Conservation (phyloP, 2,329 filamentous ascomycete genomes). For the Rugonectria rugulosa region DNA sequence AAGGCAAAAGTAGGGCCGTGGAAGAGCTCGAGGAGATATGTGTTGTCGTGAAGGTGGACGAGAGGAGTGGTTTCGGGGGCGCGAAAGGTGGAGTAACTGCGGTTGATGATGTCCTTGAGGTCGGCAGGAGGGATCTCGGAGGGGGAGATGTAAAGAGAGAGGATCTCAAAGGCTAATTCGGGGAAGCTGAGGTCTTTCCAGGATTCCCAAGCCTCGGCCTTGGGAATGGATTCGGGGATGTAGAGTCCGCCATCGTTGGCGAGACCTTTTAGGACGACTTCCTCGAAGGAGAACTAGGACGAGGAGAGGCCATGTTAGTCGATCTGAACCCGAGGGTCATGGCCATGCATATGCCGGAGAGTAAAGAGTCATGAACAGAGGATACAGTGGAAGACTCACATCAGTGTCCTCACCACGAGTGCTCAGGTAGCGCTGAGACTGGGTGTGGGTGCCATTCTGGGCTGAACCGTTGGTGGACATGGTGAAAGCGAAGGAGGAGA, state of each 20-base stretch:
- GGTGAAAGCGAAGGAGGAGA: constrained; percentile 20
- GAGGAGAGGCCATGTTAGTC: background rate
- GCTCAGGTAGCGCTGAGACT: constrained; percentile 59
- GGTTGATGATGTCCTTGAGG: constrained; percentile 79
- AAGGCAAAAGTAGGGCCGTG: constrained; percentile 96
- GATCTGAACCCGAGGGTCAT: no score
- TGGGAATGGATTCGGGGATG: constrained; percentile 80
- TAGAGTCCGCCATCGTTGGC: constrained; percentile 81
- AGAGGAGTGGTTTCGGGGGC: constrained; percentile 76
- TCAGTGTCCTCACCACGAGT: constrained; percentile 59
- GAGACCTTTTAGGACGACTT: constrained; percentile 84
- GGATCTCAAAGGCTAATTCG: constrained; percentile 82
- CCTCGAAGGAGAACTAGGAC: constrained; percentile 79
- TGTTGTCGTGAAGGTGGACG: constrained; percentile 61
- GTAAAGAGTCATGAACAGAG: background rate
- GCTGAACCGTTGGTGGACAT: constrained; percentile 53
- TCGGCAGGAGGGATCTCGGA: constrained; percentile 72
- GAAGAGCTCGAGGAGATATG: constrained; percentile 87
- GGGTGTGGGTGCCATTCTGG: constrained; percentile 49
- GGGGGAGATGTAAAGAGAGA: constrained; percentile 83
- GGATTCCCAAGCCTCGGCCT: constrained; percentile 45
- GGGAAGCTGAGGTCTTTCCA: constrained; percentile 83
- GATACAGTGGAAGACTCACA: constrained; percentile 44
- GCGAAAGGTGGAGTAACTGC: constrained; percentile 91
- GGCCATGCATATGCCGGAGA: background rate